A percentile compares a stretch with the other conserved stretches of the same genome.
phyloP scores from a whole-genome alignment of 1,284 basidiomycete genomes.

The Malassezia brasiliensis region DNA sequence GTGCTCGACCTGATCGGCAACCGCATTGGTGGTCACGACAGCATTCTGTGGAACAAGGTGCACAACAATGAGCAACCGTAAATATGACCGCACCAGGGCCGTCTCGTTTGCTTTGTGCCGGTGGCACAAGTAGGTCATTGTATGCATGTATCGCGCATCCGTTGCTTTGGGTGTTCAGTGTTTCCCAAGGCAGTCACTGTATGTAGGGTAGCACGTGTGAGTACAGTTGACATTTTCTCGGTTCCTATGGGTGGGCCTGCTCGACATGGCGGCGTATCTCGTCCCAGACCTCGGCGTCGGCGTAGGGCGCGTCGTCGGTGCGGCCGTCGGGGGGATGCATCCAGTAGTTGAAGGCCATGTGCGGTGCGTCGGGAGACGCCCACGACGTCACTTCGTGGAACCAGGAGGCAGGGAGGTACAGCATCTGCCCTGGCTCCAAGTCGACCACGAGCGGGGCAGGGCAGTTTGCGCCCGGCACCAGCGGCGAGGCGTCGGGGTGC shows the following conservation, averaged over 20 bases:
- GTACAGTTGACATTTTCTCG: too few relatives aligned
- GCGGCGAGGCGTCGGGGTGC: neutral
- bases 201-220: too few relatives aligned
- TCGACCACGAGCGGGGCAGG: constrained; percentile 38
- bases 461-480: constrained; percentile 14
- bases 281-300: constrained; percentile 41
- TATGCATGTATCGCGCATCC: too few relatives aligned
- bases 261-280: constrained; percentile 4
- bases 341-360: constrained; percentile 48
- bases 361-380: constrained; percentile 20
- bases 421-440: constrained; percentile 41
- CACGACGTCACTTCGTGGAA: constrained; percentile 46
- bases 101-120: neutral
- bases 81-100: neutral
- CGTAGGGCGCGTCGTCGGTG: constrained; percentile 26
- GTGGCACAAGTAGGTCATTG: too few relatives aligned
- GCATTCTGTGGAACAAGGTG: constrained; percentile 7
- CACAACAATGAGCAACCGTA: constrained; percentile 1
- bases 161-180: too few relatives aligned
- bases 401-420: constrained; percentile 46
- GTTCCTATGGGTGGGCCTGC: neutral
- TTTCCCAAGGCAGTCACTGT: too few relatives aligned
- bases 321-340: constrained; percentile 43
- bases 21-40: constrained; percentile 13
- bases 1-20: constrained; percentile 10